Conservation (phyloP, 768 basidiomycete species). For the Trametopsis cervina region DNA sequence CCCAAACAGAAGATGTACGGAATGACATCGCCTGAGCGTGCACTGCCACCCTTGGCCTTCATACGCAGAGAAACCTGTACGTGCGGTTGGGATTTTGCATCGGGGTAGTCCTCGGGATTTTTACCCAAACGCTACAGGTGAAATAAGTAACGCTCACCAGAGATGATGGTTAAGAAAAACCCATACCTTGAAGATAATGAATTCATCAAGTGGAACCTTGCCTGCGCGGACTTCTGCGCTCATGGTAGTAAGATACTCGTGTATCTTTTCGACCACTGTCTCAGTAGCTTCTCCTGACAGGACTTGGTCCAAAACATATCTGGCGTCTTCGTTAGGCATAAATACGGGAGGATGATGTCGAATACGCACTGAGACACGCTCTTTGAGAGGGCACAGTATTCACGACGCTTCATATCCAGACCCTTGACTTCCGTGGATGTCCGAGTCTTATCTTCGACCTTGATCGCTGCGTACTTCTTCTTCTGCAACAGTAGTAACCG, state of each 20-base stretch:
- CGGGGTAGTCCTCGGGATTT: conserved; percentile 95
- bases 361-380: conserved; percentile 77
- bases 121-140: conserved; percentile 78
- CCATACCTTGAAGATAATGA: conserved; percentile 89
- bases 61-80: conserved; percentile 92
- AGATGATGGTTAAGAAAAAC: neutral
- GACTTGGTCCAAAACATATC: conserved; percentile 85
- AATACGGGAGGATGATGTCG: neutral
- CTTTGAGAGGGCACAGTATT: conserved; percentile 90
- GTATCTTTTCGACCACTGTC: conserved; percentile 81
- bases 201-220: conserved; percentile 82
- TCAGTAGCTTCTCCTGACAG: conserved; percentile 90
- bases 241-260: conserved; percentile 78
- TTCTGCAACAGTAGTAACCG: conserved; percentile 90
- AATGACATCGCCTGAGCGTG: conserved; percentile 87
- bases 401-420: conserved; percentile 97
- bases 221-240: conserved; percentile 76
- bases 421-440: conserved; percentile 91
- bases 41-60: conserved; percentile 77
- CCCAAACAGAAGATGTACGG: conserved; percentile 89
- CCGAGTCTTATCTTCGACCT: conserved; percentile 77
- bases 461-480: conserved; percentile 98
- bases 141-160: neutral
- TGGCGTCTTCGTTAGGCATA: conserved; percentile 22
- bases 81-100: conserved; percentile 91